Base-by-base conservation (phyloP, 306 rosid genomes). In the Fragaria iinumae region DNA sequence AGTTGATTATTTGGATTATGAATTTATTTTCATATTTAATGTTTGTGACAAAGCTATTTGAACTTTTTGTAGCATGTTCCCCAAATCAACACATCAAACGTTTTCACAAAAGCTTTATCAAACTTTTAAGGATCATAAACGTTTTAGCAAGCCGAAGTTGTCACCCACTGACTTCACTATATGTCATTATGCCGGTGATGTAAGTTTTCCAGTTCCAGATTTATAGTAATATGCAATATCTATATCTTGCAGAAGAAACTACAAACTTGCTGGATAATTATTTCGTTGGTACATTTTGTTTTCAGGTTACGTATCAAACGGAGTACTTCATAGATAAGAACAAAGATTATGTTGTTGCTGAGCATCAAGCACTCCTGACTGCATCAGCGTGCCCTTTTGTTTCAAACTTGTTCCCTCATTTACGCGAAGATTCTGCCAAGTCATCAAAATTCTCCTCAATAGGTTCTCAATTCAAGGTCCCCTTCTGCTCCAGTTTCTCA, bases 101-200 rank as follows among this genome's bases (percentile, higher is more conserved):
- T 87, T 95, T 85, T 91, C 99, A 1, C 88, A 89, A 80, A 95
- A 90, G 88, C 91, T 95, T 66, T 95, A 95, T 86, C 97, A 92
- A 88, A 90, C 97, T 71, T 91, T 87, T 70, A 90, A 73, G 76
- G 93, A 87, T 78, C 88, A 95, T 77, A 95, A 90, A 83, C 97
- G 99, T 79, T 92, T 95, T 83, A 95, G 87, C 87, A 95, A 95
- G 90, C 99, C 99, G 6, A 95, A 95, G 85, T 86, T 95, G 80
- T 84, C 99, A 41, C 97, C 90, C 18, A 90, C 87, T 38, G 97
- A 84, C 82, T 95, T 95, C 87, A 89, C 96, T 12, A 75, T 95
- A 81, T 80, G 87, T 77, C 99, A 95, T 75, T 95, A 95, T 86
- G 99, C 99, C 20, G 99, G 99, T 44, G 97, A 95, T 73, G 97